Evolutionary conservation across 169 alveolate species (phyloP), one percentile per base, ranked within the genome.

Genomic region (Amoebophrya sp.): DNA sequence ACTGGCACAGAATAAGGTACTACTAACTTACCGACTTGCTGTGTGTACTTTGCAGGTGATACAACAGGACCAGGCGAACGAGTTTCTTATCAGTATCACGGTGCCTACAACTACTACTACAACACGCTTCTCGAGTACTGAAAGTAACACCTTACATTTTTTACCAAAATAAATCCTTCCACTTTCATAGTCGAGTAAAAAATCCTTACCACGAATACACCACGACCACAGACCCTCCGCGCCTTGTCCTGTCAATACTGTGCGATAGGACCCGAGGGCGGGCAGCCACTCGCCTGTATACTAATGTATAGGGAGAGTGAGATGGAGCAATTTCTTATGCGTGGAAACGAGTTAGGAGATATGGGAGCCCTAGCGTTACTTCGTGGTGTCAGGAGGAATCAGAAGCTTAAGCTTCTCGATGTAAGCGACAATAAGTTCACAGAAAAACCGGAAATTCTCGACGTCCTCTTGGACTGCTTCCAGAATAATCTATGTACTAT

Each of bases 201-300:
- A n/a, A n/a, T n/a, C n/a, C n/a, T n/a, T n/a, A n/a, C n/a, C n/a
- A n/a, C n/a, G n/a, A n/a, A n/a, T n/a, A n/a, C n/a, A n/a, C n/a
- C n/a, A n/a, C n/a, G n/a, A n/a, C n/a, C n/a, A n/a, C 40, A 54
- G 41, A 36, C 29, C 33, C 23, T 89, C 40, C 91, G 91, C 0
- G 91, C 77, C 65, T 76, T 89, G 40, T 40, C 77, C 91, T 6
- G 39, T 0, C 91, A 89, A 54, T 89, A 89, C 91, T 89, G 91
- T 26, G 91, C 26, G 14, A 89, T 89, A n/a, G 91, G 91, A 29
- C 91, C 91, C 40, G 55, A 89, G n/a, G 91, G 91, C 6, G 91
- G 77, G 40, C 55, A n/a, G n/a, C n/a, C n/a, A n/a, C 40, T 41
- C 18, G 41, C 76, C 34, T 36, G 36, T n/a, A 41, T 33, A 29